These are phyloP conservation scores for Gentiana macrophylla DNA, from an alignment of 257 asterid species.

Conservation along the genomic window DNA sequence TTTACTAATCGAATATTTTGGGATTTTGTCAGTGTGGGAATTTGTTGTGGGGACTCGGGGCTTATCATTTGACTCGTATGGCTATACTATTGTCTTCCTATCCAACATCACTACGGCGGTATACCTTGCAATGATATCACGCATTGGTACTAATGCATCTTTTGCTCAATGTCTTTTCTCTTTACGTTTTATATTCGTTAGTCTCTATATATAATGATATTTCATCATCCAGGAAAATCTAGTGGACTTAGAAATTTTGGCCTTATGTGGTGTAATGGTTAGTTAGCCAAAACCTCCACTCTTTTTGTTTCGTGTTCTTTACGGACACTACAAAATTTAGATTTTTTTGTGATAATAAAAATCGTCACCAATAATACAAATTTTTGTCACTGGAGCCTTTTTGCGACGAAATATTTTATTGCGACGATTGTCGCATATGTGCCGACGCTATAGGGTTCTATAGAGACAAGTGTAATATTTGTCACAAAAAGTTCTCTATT, in stretches of 20 bases:
- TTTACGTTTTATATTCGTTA: slow-evolving; percentile 11
- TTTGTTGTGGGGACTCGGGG: slow-evolving; percentile 87
- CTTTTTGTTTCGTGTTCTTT: not conserved
- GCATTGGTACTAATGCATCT: slow-evolving; percentile 46
- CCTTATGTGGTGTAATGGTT: slow-evolving; percentile 89
- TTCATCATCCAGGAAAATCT: slow-evolving; percentile 56
- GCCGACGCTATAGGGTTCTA: no score
- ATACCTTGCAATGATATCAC: slow-evolving; percentile 85
- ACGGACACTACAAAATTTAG: not conserved
- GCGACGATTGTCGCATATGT: no score
- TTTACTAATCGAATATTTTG: slow-evolving; percentile 22
- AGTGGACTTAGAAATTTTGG: slow-evolving; percentile 92
- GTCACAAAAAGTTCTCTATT: slow-evolving; percentile 7
- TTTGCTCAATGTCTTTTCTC: slow-evolving; percentile 10
- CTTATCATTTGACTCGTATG: slow-evolving; percentile 63
- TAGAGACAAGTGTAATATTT: no score
- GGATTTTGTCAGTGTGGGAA: slow-evolving; percentile 67
- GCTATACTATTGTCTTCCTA: slow-evolving; percentile 63
- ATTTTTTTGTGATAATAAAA: not conserved
- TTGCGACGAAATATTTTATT: slow-evolving; percentile 34
- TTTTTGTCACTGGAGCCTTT: not conserved
- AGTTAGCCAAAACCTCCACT: slow-evolving; percentile 17
- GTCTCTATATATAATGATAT: slow-evolving; percentile 14
- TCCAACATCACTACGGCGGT: slow-evolving; percentile 78
- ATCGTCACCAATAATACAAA: no score